phyloP scores from a whole-genome alignment of 169 alveolate species.

The Babesia caballi region DNA sequence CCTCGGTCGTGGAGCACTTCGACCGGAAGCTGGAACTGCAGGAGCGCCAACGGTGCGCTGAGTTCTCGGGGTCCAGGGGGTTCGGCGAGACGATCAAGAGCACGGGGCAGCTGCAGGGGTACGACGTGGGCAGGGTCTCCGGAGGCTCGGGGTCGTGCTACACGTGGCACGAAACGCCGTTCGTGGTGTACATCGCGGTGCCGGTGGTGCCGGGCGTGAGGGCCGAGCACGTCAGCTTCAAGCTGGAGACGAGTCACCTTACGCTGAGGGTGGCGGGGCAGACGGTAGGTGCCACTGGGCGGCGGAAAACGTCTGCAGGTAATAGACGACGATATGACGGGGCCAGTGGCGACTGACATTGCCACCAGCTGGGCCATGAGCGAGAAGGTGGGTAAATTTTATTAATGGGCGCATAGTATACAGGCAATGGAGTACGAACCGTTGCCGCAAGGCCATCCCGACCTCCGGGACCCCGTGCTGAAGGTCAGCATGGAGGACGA shows the following conservation, averaged over 20 bases:
- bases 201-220: conserved; percentile 63
- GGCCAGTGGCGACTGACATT: conserved; percentile 34
- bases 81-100: conserved; percentile 54
- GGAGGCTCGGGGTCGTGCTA: conserved; percentile 38
- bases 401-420: not conserved
- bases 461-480: conserved; percentile 26
- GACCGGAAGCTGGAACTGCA: conserved; percentile 41
- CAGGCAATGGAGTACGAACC: conserved; percentile 60
- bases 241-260: conserved; percentile 32
- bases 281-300: not conserved
- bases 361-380: conserved; percentile 61
- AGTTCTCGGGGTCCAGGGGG: conserved; percentile 60
- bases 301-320: not conserved
- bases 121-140: conserved; percentile 50
- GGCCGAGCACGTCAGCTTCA: conserved; percentile 56
- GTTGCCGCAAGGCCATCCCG: conserved; percentile 20
- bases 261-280: conserved; percentile 28
- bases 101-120: conserved; percentile 59
- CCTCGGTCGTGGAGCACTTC: conserved; percentile 59
- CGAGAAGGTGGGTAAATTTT: conserved; percentile 31
- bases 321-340: conserved; percentile 61
- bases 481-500: conserved; percentile 14
- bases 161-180: conserved; percentile 61
- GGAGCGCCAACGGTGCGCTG: conserved; percentile 36
- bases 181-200: conserved; percentile 53